Evolutionary conservation across 164 flowering plant species (phyloP), one percentile per base, ranked within the genome.

Genomic region (Magnolia kwangsiensis): DNA sequence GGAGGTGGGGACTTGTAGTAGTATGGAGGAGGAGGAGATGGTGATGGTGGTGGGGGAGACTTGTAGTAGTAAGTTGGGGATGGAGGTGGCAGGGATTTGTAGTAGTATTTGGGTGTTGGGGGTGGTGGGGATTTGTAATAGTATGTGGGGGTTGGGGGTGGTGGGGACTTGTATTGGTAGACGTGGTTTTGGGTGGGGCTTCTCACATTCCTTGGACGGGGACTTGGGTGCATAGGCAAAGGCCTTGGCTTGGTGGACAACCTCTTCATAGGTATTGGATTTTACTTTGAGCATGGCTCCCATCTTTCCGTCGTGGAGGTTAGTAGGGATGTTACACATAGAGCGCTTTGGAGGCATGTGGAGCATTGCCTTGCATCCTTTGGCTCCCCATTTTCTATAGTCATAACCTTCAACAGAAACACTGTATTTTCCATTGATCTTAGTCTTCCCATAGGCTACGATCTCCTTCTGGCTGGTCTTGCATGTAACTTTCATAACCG

Each of bases 151-250:
- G 88, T 72, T 1, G 78, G 81, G 16, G 80, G 74, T 0, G 85
- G 84, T 8, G 88, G 87, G 4, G 88, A 84, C 9, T 83, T 87
- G 4, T 84, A 80, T 11, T 76, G 73, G 71, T 78, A 50, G 61
- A 14, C n/a, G 55, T 7, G 81, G 88, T n/a, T 84, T 84, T 18
- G 85, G 88, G 14, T 83, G 80, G 5, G 69, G 80, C 74, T 75
- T 75, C 51, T 58, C 51, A 75, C 94, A 90, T 75, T 83, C 85
- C 82, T 88, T 49, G 77, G 87, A 90, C 71, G 91, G 92, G 19
- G 75, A 88, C 84, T 88, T 85, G 8, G 94, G 84, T 13, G 87
- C 94, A 82, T 83, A 91, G 51, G 95, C 95, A 81, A 91, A 91
- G 20, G 92, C 78, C 84, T 88, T 88, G 20, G 90, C 89, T 14